Evolutionary conservation across 371 early-diverging fungal genomes (phyloP), one percentile per base, ranked within the genome.

Genomic region (Batkoa obscura): DNA sequence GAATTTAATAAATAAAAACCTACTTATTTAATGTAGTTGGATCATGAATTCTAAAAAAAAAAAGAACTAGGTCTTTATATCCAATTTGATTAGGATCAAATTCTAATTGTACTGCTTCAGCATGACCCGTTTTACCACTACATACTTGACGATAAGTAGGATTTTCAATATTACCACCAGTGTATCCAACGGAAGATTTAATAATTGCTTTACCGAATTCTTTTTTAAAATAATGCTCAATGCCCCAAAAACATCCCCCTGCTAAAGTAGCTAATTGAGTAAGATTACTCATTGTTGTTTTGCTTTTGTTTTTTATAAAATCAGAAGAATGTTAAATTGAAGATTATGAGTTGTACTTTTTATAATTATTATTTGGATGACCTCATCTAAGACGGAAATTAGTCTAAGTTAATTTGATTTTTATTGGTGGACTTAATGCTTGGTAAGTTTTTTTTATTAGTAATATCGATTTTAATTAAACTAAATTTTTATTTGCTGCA

Each of bases 21-120:
- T 72, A 69, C 33, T 58, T 56, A 58, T 79, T 69, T 32, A 62
- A 15, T 3, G 74, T 77, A 6, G 80, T 76, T 23, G 76, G 73
- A 53, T 77, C 77, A 62, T 94, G 94, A 67, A 81, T 88, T 51
- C 80, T 72, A 69, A 82, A 94, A 64, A 89, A 94, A 64, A 84
- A 83, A 50, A 82, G 80, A 13, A 90, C 69, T 6, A 96, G 68
- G 8, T 69, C 67, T 32, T 64, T 69, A 64, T 83, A 94, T 2
- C 72, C 68, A 9, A 88, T 66, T 37, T 72, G 67, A 1, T 64
- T 48, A 3, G 91, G 86, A 55, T 88, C 82, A 60, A 79, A 93
- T 23, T 72, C 60, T 36, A 96, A 62, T 53, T 84, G 78, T 9
- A 88, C 58, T 0, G 81, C 90, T 67, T 95, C 93, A 1, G 91